Base-by-base conservation (phyloP, 1,284 basidiomycete genomes). In the Ustilago trichophora region DNA sequence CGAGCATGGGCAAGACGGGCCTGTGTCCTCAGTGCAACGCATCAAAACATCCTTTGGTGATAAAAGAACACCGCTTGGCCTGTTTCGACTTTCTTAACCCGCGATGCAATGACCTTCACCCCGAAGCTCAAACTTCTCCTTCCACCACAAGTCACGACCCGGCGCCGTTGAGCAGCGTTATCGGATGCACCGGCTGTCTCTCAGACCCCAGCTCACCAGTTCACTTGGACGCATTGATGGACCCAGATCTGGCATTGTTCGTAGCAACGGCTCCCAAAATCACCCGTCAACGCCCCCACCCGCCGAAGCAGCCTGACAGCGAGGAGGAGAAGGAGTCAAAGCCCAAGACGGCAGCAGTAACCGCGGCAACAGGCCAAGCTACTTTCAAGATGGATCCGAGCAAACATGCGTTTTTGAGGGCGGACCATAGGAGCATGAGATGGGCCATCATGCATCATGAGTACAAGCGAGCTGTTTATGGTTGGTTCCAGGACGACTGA, bases 381-480 rank as follows among this genome's bases (percentile, higher is more conserved):
- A n/a, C n/a, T n/a, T 57, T 58, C 50, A 62, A 58, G 25, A 5
- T 68, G 54, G 58, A 68, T 32, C 12, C 38, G 8, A 15, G 32
- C 0, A 62, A 58, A 33, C 65, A 68, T 48, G 27, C 65, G 2
- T 51, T 68, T 16, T 45, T 68, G 35, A 50, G 44, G 15, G 41
- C 58, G 15, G 58, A 68, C n/a, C 65, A 68, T 25, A 32, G 65
- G n/a, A 29, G 44, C 3, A 68, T 68, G 65, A 68, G 63, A 42
- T 68, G 65, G 65, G 58, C 65, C 12, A 63, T 68, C 27, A 54
- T 62, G 65, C 65, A 68, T 42, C 58, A 62, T 29, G 65, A 68
- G 35, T 68, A 62, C 31, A 68, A 58, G 42, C 18, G 58, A 3
- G 49, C 58, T 13, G 65, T 68, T 24, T 19, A 42, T 19, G 33